Base-by-base conservation (phyloP, 2,329 filamentous ascomycete species). In the Beauveria pseudobassiana region DNA sequence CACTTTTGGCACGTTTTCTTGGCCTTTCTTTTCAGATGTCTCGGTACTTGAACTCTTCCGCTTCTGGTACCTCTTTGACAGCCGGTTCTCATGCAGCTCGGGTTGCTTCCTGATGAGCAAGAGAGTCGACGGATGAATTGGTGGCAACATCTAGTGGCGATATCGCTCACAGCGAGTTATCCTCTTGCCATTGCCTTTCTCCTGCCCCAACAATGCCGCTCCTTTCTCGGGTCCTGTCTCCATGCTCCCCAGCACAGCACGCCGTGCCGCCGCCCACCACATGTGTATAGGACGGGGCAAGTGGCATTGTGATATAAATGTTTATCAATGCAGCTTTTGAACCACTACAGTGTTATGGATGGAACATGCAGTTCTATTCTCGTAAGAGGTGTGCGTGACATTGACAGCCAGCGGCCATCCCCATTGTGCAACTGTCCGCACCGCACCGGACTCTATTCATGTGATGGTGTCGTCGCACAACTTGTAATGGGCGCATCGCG, bases 1-100 rank as follows among this genome's bases (percentile, higher is more conserved):
- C 38, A 55, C 18, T 26, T 8, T 26, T 48, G 45, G 22, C 16
- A 10, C 20, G 10, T 4, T 6, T 5, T 22, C 14, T 10, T 34
- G 30, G 3, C n/a, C 9, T 20, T 22, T 22, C 20, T 22, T 12
- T 24, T 26, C 20, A 48, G 20, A 1, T 22, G 20, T 38, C 34
- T 16, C 0, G 12, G 0, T 22, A 1, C 45, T 48, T 6, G 0
- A 16, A 18, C 0, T 1, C 7, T 18, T 22, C 2, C 20, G 10
- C 20, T 26, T 3, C 12, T 8, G 4, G 22, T 12, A 0, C 5
- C 10, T 48, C 1, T 16, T 20, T 24, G 10, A 22, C 12, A 5
- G 45, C 20, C 16, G 22, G 14, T 14, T 48, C 22, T 22, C 4
- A 48, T 16, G 20, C 30, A 34, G 30, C 30, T 12, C 30, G 10